Base-by-base conservation (phyloP, 768 basidiomycete genomes). In the Russula sp. region DNA sequence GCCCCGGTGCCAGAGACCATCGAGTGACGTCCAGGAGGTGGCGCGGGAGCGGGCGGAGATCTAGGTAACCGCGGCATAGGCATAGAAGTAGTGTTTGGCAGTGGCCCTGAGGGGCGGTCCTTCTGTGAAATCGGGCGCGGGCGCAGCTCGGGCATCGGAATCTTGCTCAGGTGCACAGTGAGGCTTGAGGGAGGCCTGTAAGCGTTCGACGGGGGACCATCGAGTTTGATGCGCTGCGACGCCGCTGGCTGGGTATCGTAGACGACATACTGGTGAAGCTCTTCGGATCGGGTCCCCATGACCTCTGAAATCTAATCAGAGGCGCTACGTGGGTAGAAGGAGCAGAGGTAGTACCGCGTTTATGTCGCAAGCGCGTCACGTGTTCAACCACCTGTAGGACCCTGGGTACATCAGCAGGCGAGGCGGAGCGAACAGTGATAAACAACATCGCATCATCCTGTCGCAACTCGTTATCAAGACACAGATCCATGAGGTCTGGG, bases 391-490 rank as follows among this genome's bases (percentile, higher is more conserved):
- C 85, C 59, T 85, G 84, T 39, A 93, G 77, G 1, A 92, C 91
- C 68, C 89, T 92, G 4, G 88, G 81, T 3, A 92, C 91, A 52
- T 88, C 77, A 3, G 78, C 76, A 1, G 83, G 74, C 18, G 82
- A 80, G 34, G 81, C 79, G 7, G 89, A 88, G 32, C 84, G 81
- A 32, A 94, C 74, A 6, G 85, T 85, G 61, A 93, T 81, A 69
- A 91, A 93, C 13, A 93, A 74, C 82, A 94, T 86, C 6, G 87
- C 86, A 62, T 89, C 85, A 62, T 91, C 89, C 89, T 90, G 56
- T 8, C 64, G 16, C 14, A 52, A 35, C 55, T 50, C 45, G 6
- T 27, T 18, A 48, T 52, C 9, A 48, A 8, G 18, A 3, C 27
- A 5, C 31, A 1, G 18, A 40, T 42, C n/a, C 27, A 37, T 13